Base-by-base conservation (phyloP, 2,329 filamentous ascomycete species). In the Verticillium nonalfalfae region DNA sequence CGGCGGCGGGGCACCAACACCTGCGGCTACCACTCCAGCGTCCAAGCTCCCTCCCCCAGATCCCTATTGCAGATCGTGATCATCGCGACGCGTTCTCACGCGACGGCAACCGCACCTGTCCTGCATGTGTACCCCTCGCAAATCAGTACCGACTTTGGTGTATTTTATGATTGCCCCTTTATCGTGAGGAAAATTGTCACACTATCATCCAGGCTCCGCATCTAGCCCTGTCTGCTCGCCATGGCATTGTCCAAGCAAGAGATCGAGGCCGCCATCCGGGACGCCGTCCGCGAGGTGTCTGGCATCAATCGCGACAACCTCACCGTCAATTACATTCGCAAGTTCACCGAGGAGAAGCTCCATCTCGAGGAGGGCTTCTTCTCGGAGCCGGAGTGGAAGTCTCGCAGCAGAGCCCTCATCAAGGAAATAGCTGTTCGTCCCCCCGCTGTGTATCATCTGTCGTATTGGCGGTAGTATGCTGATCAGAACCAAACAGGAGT, bases 311-410 rank as follows among this genome's bases (percentile, higher is more conserved):
- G 78, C 4, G 78, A 82, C 21, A 65, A 75, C 3, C 76, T 86
- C 9, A 82, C 83, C 0, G 83, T 88, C 62, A 87, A 86, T 66
- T 77, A 75, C 58, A 79, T 86, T 60, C 84, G 86, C 60, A 79
- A 81, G 62, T 75, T 74, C 55, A 80, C 78, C 2, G 83, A 85
- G 62, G 72, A 80, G 35, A 72, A 80, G 54, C 72, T 84, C 1
- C 72, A 69, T 1, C 76, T 88, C 1, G 76, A 80, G 0, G 71
- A 78, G 1, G 81, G 78, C 0, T 85, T 86, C 64, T 80, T 88
- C 58, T 73, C 74, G 14, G 65, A 69, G 1, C 72, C 65, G 0
- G 72, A 79, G 15, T 88, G 86, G 86, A 87, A 88, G 69, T 70
- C 74, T 4, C 80, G 76, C 65, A 87, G 84, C 70, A 88, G 87